Evolutionary conservation across 2,329 filamentous ascomycete species (phyloP).

Genomic region (Paecilomyces sp.): DNA sequence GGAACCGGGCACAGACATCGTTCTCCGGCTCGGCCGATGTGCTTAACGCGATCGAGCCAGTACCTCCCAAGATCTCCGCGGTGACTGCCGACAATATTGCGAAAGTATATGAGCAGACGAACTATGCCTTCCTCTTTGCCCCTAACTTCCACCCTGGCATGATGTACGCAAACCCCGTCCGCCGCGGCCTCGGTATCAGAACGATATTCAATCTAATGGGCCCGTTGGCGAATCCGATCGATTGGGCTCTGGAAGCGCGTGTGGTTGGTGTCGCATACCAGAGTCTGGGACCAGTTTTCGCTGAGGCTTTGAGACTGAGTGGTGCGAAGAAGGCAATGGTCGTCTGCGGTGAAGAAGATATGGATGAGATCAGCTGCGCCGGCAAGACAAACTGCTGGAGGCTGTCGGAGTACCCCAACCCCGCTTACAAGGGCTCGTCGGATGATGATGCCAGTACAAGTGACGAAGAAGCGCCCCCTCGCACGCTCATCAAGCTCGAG

Average conservation of each 20-base stretch:
- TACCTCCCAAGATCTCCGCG: slow-evolving; percentile 64
- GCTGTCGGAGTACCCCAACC: slow-evolving; percentile 49
- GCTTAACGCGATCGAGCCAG: slow-evolving; percentile 66
- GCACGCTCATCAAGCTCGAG: slow-evolving; percentile 53
- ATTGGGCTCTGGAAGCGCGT: slow-evolving; percentile 76
- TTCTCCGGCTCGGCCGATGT: slow-evolving; percentile 94
- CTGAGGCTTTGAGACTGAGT: slow-evolving; percentile 69
- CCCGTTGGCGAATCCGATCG: slow-evolving; percentile 83
- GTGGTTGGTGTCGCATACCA: slow-evolving; percentile 88
- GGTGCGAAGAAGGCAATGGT: slow-evolving; percentile 79
- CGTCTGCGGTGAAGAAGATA: slow-evolving; percentile 87
- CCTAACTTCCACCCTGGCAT: slow-evolving; percentile 96
- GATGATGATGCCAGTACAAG: slow-evolving; percentile 34
- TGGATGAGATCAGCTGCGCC: slow-evolving; percentile 92
- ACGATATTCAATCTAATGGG: slow-evolving; percentile 98
- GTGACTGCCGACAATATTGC: slow-evolving; percentile 66
- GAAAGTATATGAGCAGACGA: slow-evolving; percentile 67
- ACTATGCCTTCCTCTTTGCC: slow-evolving; percentile 93
- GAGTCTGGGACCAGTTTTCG: slow-evolving; percentile 82
- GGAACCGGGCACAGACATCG: slow-evolving; percentile 90
- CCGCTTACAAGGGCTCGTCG: slow-evolving; percentile 28
- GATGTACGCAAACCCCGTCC: slow-evolving; percentile 77
- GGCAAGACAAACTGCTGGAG: slow-evolving; percentile 86
- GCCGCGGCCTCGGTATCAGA: slow-evolving; percentile 82
- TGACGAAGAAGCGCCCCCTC: slow-evolving; percentile 31